Conservation (phyloP, 2,329 filamentous ascomycete species). For the Neopestalotiopsis sp. region DNA sequence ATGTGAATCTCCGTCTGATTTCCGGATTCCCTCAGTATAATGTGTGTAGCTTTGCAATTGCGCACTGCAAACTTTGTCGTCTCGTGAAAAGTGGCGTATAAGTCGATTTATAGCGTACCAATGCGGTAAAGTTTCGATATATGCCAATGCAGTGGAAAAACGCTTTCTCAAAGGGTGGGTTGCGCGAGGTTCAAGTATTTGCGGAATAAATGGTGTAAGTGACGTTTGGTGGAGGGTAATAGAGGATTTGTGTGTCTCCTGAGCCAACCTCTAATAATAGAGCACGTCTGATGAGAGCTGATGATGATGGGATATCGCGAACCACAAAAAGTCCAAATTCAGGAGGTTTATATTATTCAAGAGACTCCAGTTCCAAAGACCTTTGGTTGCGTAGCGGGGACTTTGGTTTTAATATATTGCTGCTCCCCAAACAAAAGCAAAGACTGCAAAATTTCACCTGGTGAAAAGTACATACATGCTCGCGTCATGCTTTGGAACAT, state of each 20-base stretch:
- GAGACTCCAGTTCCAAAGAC: background rate
- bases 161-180: background rate
- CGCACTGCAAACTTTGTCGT: background rate
- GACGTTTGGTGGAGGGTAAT: background rate
- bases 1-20: background rate
- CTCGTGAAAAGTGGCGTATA: background rate
- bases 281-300: background rate
- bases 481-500: constrained; percentile 27
- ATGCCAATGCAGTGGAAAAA: background rate
- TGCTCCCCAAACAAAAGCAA: background rate
- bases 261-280: background rate
- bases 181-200: background rate
- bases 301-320: constrained; percentile 1
- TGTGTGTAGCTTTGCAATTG: background rate
- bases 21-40: background rate
- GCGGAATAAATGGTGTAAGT: constrained; percentile 2
- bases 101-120: background rate
- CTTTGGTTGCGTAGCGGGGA: constrained; percentile 2
- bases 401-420: constrained; percentile 9
- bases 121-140: background rate
- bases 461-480: constrained; percentile 16
- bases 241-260: background rate
- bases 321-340: constrained; percentile 1
- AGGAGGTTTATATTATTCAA: constrained; percentile 4
- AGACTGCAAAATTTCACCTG: background rate